Evolutionary conservation across 2,329 filamentous ascomycete genomes (phyloP).

Genomic region (Aspergillaceae sp.): DNA sequence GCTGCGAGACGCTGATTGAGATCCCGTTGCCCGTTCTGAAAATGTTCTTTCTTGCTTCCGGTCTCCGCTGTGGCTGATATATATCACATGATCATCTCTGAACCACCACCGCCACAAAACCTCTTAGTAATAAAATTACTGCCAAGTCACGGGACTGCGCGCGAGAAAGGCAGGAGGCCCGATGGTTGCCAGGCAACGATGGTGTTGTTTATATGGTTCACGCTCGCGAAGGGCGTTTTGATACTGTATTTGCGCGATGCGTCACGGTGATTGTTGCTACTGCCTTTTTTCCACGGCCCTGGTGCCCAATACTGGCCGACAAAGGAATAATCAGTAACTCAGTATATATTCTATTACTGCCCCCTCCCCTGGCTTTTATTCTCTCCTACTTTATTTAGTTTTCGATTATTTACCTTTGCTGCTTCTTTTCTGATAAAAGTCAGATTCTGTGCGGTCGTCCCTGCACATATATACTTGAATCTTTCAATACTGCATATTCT

Average conservation of each 20-base stretch:
- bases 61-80: slow-evolving; percentile 8
- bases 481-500: too few species aligned
- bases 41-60: slow-evolving; percentile 10
- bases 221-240: slow-evolving; percentile 13
- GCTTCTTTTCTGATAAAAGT: slow-evolving; percentile 4
- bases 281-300: slow-evolving; percentile 2
- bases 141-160: slow-evolving; percentile 11
- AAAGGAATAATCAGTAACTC: not conserved
- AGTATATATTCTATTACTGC: slow-evolving; percentile 6
- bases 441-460: not conserved
- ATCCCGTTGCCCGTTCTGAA: slow-evolving; percentile 6
- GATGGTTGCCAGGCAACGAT: slow-evolving; percentile 45
- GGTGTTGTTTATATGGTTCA: slow-evolving; percentile 10
- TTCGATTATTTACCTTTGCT: slow-evolving; percentile 8
- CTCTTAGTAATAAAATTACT: not conserved
- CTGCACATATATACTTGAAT: not conserved
- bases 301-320: not conserved
- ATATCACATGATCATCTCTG: slow-evolving; percentile 8
- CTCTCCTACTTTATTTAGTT: not conserved
- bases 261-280: slow-evolving; percentile 13
- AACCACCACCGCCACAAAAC: slow-evolving; percentile 10
- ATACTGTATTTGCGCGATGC: slow-evolving; percentile 3
- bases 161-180: slow-evolving; percentile 5
- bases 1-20: not conserved
- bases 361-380: not conserved